Evolutionary conservation across 331 rosid species (phyloP).

Genomic region (Quercus tomentella): DNA sequence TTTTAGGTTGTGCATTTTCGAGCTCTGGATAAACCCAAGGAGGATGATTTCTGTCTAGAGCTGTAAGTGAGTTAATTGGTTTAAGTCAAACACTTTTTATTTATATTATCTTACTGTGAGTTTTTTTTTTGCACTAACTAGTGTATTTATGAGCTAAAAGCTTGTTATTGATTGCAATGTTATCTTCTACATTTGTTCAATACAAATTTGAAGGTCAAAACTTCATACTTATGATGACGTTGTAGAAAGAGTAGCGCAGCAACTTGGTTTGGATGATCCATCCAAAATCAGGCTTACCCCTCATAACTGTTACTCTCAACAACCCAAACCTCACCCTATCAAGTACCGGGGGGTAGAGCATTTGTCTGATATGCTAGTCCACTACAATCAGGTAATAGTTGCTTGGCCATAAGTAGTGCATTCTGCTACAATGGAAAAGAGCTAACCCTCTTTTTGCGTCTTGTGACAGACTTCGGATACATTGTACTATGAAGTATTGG

Average conservation of each 20-base stretch:
- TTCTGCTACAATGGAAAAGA: conserved; percentile 6
- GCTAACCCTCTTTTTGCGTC: conserved; percentile 13
- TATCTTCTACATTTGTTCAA: not conserved
- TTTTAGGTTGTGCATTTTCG: conserved; percentile 89
- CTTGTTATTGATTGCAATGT: conserved; percentile 9
- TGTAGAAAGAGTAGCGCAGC: conserved; percentile 74
- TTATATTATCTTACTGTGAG: not conserved
- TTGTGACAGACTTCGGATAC: conserved; percentile 74
- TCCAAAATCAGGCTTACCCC: conserved; percentile 81
- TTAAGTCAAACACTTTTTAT: conserved; percentile 16
- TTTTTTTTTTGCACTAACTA: conserved; percentile 3
- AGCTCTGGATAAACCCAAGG: conserved; percentile 81
- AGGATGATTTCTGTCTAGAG: conserved; percentile 80
- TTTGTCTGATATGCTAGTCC: conserved; percentile 85
- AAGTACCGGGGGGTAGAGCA: conserved; percentile 79
- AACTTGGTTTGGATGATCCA: conserved; percentile 81
- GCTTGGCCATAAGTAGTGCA: conserved; percentile 1
- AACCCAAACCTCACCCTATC: conserved; percentile 88
- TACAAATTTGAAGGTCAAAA: conserved; percentile 64
- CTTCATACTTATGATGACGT: conserved; percentile 85
- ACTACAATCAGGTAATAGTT: conserved; percentile 77
- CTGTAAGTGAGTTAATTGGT: conserved; percentile 55
- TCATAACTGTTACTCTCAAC: conserved; percentile 91
- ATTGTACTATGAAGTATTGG: conserved; percentile 82
- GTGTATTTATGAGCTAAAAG: not conserved